Evolutionary conservation across 225 moss, liverwort and hornwort species (phyloP).

Genomic region (Takakia lepidozioides): DNA sequence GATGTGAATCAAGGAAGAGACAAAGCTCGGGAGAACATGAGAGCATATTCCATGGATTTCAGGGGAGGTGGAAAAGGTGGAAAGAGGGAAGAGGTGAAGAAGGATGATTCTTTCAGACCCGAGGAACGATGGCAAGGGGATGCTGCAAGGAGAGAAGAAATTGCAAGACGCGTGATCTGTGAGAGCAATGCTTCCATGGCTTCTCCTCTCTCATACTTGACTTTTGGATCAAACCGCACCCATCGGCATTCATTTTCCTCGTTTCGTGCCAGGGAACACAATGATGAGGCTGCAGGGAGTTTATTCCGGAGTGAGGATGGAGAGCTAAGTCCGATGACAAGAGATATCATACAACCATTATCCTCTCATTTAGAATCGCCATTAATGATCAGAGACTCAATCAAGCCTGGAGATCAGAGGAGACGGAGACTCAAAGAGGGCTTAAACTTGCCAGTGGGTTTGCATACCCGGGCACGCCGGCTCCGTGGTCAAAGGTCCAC

Average conservation of each 20-base stretch:
- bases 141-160: constrained; percentile 25
- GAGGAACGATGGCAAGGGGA: constrained; percentile 35
- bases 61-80: constrained; percentile 19
- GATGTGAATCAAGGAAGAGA: too few relatives aligned
- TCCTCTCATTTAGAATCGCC: constrained; percentile 12
- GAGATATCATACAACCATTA: constrained; percentile 7
- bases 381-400: constrained; percentile 1
- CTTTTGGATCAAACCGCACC: too few relatives aligned
- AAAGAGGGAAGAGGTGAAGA: constrained; percentile 5
- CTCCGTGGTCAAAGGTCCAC: constrained; percentile 10
- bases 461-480: too few relatives aligned
- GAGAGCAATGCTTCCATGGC: constrained; percentile 26
- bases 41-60: constrained; percentile 23
- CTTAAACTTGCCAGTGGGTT: constrained; percentile 1
- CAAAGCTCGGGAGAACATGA: constrained; percentile 3
- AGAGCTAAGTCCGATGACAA: constrained; percentile 19
- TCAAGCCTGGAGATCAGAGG: constrained; percentile 4
- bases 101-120: constrained; percentile 5
- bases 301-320: constrained; percentile 26
- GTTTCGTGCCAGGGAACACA: constrained; percentile 14
- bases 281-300: constrained; percentile 15
- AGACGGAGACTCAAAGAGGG: constrained; percentile 8
- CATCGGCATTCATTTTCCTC: too few relatives aligned
- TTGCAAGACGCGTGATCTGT: constrained; percentile 27
- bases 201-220: constrained; percentile 35